These are phyloP conservation scores for Isabelozyma rhagii DNA, from an alignment of 805 yeast genomes.

Conservation along the genomic window DNA sequence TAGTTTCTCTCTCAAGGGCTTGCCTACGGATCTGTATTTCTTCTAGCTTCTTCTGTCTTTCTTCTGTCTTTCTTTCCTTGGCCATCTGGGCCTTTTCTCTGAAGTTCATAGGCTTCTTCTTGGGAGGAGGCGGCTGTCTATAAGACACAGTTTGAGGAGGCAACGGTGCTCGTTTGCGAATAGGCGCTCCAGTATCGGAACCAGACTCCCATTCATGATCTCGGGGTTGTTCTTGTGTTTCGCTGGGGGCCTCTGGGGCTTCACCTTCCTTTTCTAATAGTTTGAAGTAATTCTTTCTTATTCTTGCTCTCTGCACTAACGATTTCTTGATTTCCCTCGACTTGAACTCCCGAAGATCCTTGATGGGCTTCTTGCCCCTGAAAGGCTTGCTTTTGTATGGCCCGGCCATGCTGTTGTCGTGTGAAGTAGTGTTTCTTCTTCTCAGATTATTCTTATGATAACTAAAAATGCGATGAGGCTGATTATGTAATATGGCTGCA, in stretches of 20 bases:
- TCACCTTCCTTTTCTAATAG: constrained; percentile 70
- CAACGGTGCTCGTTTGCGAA: constrained; percentile 24
- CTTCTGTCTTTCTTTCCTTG: constrained; percentile 44
- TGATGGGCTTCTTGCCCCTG: constrained; percentile 23
- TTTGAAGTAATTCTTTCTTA: constrained; percentile 79
- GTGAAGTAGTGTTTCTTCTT: neutral
- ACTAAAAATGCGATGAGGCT: neutral
- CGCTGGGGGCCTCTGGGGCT: constrained; percentile 15
- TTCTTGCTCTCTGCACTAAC: constrained; percentile 73
- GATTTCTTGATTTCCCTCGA: constrained; percentile 72
- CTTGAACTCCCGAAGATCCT: constrained; percentile 37
- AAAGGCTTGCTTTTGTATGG: constrained; percentile 14
- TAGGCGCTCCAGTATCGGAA: constrained; percentile 9
- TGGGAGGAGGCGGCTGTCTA: constrained; percentile 20
- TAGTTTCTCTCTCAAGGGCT: constrained; percentile 32
- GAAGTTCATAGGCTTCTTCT: constrained; percentile 33
- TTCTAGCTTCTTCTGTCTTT: constrained; percentile 36
- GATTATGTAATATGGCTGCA: too few relatives aligned
- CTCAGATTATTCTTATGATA: neutral
- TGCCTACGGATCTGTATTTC: constrained; percentile 35
- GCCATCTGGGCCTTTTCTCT: constrained; percentile 45
- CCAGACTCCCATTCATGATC: neutral
- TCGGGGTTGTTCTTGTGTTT: constrained; percentile 10
- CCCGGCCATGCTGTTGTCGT: constrained; percentile 9
- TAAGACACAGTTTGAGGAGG: constrained; percentile 5